Percentiles rank a stretch among this genome's conserved stretches.
Evolutionary conservation across 2,329 filamentous ascomycete genomes (phyloP).

Genomic region (Sphaerostilbella broomeana): DNA sequence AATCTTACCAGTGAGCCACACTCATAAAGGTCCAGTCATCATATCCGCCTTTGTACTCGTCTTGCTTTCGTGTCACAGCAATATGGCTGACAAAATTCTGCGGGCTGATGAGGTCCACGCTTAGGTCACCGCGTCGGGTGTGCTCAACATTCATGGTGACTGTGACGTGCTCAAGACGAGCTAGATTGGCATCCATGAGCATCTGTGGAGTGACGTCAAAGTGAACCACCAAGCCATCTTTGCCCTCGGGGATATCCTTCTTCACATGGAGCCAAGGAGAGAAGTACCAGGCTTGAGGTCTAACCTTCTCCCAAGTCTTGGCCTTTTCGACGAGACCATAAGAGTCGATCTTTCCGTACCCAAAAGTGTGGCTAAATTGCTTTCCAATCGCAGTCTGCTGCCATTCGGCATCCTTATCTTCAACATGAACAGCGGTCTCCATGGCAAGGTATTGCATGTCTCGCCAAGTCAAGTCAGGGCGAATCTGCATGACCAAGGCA

Average conservation of each 20-base stretch:
- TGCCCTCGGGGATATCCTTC: conserved; percentile 76
- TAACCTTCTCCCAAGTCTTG: conserved; percentile 79
- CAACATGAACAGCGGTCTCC: conserved; percentile 74
- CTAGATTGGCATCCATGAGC: conserved; percentile 75
- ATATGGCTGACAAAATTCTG: conserved; percentile 76
- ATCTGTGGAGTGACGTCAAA: conserved; percentile 79
- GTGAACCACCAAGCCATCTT: conserved; percentile 68
- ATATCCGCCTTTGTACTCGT: conserved; percentile 65
- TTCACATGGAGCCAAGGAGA: conserved; percentile 92
- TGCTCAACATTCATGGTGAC: conserved; percentile 96
- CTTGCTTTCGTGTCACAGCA: conserved; percentile 64
- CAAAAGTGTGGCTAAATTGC: conserved; percentile 89
- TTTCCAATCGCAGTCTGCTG: conserved; percentile 73
- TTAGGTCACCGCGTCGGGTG: conserved; percentile 79
- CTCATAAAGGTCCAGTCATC: conserved; percentile 99
- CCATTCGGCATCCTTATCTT: conserved; percentile 66
- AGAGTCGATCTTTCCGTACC: conserved; percentile 91
- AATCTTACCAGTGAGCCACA: conserved; percentile 80
- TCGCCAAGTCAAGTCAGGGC: conserved; percentile 85
- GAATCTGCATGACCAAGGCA: conserved; percentile 75
- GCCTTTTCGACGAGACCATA: conserved; percentile 79
- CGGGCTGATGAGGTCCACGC: conserved; percentile 85
- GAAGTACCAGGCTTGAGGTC: conserved; percentile 91
- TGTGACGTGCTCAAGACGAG: conserved; percentile 86
- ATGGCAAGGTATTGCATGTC: conserved; percentile 90